Percentiles rank a stretch among this genome's conserved stretches.
Evolutionary conservation across 1,284 basidiomycete species (phyloP).

Genomic region (Gomphus sp.): DNA sequence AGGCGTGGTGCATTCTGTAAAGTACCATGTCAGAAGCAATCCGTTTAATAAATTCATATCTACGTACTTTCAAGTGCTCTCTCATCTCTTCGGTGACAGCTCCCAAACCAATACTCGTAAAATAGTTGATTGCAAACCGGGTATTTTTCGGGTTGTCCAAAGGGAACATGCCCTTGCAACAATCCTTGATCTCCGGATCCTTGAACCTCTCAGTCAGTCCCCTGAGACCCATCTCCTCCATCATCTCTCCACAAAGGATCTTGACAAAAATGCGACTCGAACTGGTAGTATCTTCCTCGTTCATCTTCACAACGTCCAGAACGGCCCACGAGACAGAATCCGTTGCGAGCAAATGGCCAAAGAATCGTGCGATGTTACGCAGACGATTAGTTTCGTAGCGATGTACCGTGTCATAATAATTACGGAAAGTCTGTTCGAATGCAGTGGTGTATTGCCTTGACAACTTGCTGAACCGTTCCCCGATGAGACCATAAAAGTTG

Average conservation of each 20-base stretch:
- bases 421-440: slow-evolving; percentile 82
- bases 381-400: slow-evolving; percentile 98
- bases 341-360: slow-evolving; percentile 80
- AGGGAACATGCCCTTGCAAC: slow-evolving; percentile 86
- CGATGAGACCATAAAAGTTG: slow-evolving; percentile 92
- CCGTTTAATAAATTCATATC: slow-evolving; percentile 4
- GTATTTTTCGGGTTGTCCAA: slow-evolving; percentile 95
- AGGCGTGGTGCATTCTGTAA: slow-evolving; percentile 79
- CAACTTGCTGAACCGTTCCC: slow-evolving; percentile 94
- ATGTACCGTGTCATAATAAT: slow-evolving; percentile 95
- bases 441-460: slow-evolving; percentile 90
- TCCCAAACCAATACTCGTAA: slow-evolving; percentile 90
- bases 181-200: slow-evolving; percentile 71
- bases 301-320: slow-evolving; percentile 83
- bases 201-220: slow-evolving; percentile 78
- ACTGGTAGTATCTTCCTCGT: slow-evolving; percentile 96
- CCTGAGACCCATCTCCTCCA: slow-evolving; percentile 88
- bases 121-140: slow-evolving; percentile 96
- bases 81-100: slow-evolving; percentile 93
- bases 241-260: slow-evolving; percentile 91
- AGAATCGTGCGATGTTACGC: slow-evolving; percentile 95
- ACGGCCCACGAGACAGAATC: slow-evolving; percentile 89
- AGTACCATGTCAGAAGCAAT: neutral
- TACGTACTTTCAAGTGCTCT: slow-evolving; percentile 80
- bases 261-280: slow-evolving; percentile 97